Conservation (phyloP, 108 stramenopile genomes). For the Skeletonema costatum region DNA sequence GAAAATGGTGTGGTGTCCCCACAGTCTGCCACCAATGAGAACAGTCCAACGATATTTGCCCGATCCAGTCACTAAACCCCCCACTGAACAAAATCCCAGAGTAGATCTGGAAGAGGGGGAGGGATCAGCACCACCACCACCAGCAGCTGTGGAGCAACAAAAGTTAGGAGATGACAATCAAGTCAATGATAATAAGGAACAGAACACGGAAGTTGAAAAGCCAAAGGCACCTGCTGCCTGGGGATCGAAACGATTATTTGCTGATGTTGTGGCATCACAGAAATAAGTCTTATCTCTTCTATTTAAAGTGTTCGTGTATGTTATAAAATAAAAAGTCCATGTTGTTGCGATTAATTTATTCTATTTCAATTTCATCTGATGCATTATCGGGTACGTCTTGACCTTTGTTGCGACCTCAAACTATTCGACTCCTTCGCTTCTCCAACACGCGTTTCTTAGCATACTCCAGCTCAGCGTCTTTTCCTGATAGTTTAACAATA, state of each 20-base stretch:
- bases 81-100: background rate
- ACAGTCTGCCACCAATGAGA: background rate
- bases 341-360: conserved; percentile 1
- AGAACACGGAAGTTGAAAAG: background rate
- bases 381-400: background rate
- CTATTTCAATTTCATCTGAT: background rate
- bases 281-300: background rate
- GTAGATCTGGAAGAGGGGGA: background rate
- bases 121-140: background rate
- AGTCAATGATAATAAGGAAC: background rate
- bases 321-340: background rate
- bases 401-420: conserved; percentile 4
- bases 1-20: background rate
- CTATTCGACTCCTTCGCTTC: conserved; percentile 2
- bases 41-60: background rate
- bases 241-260: conserved; percentile 41
- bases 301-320: background rate
- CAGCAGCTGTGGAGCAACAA: background rate
- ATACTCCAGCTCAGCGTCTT: conserved; percentile 22
- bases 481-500: background rate
- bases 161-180: background rate
- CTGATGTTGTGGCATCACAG: conserved; percentile 27
- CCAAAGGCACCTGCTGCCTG: conserved; percentile 26
- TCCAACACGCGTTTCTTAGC: conserved; percentile 24
- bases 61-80: background rate